A percentile compares a stretch with the other conserved stretches of the same genome.
These are phyloP conservation scores for Boletellus emodensis DNA, from an alignment of 768 basidiomycete genomes.

Conservation along the genomic window DNA sequence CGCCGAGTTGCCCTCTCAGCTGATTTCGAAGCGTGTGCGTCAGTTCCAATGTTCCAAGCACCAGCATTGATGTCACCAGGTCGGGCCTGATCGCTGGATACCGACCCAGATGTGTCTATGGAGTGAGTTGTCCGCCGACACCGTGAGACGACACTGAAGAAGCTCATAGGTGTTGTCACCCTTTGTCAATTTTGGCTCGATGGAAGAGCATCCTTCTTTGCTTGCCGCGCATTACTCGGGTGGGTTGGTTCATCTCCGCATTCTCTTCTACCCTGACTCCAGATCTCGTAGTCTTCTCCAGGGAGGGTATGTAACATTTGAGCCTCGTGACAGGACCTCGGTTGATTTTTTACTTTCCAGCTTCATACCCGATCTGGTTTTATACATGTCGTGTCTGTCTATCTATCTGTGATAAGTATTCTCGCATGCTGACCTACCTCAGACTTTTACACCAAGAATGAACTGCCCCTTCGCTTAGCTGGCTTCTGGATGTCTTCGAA, in stretches of 20 bases:
- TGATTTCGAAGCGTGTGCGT: slow-evolving; percentile 54
- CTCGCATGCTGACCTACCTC: neutral
- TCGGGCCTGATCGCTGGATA: slow-evolving; percentile 65
- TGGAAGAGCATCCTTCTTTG: slow-evolving; percentile 48
- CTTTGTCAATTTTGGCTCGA: slow-evolving; percentile 52
- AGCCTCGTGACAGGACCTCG: neutral
- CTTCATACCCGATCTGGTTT: slow-evolving; percentile 56
- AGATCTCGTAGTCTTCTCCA: slow-evolving; percentile 37
- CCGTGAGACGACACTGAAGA: neutral
- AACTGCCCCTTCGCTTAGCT: slow-evolving; percentile 50
- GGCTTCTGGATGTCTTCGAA: slow-evolving; percentile 68
- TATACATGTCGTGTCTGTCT: slow-evolving; percentile 56
- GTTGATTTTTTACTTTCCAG: slow-evolving; percentile 19
- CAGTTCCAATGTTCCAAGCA: neutral
- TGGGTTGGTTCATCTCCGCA: slow-evolving; percentile 9
- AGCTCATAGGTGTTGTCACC: slow-evolving; percentile 37
- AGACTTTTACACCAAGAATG: slow-evolving; percentile 54
- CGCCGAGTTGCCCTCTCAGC: slow-evolving; percentile 60
- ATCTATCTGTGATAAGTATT: neutral
- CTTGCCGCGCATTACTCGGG: slow-evolving; percentile 47
- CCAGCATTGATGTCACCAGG: slow-evolving; percentile 24
- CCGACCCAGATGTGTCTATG: slow-evolving; percentile 55
- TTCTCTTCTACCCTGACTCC: neutral
- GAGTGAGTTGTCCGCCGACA: slow-evolving; percentile 27
- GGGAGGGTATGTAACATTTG: slow-evolving; percentile 35